phyloP scores from a whole-genome alignment of 139 green algal species.

The Chlamydomonas sp. region DNA sequence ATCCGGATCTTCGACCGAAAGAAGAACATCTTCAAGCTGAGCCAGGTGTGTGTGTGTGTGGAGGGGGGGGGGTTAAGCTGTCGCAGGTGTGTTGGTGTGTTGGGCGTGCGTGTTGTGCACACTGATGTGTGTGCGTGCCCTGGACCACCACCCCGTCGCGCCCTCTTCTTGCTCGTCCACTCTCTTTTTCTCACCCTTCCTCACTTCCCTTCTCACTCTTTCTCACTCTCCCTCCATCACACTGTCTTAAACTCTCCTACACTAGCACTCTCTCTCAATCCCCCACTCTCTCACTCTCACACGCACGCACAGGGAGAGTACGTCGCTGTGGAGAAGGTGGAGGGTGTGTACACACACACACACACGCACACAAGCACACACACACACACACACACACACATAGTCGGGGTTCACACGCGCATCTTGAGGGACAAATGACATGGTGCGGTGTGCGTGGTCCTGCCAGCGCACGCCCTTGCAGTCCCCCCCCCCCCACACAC shows the following conservation, averaged over 20 bases:
- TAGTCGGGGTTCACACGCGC: too few species aligned
- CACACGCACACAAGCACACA: too few species aligned
- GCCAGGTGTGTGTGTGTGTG: slow-evolving; percentile 56
- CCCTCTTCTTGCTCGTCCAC: too few species aligned
- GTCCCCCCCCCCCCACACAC: not conserved
- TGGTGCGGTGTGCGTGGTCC: not conserved
- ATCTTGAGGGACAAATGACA: too few species aligned
- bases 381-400: too few species aligned
- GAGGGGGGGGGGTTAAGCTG: not conserved
- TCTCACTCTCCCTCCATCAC: too few species aligned
- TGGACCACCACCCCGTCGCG: too few species aligned
- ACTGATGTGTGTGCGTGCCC: too few species aligned
- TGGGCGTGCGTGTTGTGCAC: not conserved
- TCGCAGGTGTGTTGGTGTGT: slow-evolving; percentile 3
- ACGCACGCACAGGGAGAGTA: slow-evolving; percentile 52
- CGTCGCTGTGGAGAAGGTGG: slow-evolving; percentile 81
- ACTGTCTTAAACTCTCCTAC: too few species aligned
- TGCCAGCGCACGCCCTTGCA: not conserved
- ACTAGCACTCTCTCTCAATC: too few species aligned
- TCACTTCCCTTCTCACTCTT: not conserved
- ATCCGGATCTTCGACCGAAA: slow-evolving; percentile 91
- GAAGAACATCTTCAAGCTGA: slow-evolving; percentile 99
- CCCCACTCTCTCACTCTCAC: too few species aligned
- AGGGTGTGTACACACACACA: slow-evolving; percentile 77
- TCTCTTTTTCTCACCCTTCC: not conserved